Evolutionary conservation across 2,329 filamentous ascomycete species (phyloP), one percentile per base, ranked within the genome.

Genomic region (Colletotrichum australisinense): DNA sequence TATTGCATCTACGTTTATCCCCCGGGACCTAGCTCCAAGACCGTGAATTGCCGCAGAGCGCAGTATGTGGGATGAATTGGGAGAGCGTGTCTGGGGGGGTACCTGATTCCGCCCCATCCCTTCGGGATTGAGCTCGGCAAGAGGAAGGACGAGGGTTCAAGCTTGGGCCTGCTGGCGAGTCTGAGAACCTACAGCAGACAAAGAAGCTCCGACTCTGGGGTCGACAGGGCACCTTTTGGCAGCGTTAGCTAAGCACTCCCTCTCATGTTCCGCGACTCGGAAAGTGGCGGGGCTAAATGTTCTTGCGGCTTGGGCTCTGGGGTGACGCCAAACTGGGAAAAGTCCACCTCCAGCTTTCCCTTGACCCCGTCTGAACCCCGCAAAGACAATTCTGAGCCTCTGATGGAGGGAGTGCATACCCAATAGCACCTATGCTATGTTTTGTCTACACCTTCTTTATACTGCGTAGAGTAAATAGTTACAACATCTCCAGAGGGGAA

Each of bases 271-370:
- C 70, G 70, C 60, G 60, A 66, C 57, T 74, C 72, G 72, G 72
- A 72, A 67, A 74, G 72, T 74, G 72, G 69, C 68, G 72, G 72
- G 72, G 72, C 69, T 74, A 74, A 74, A 74, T 58, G 72, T 74
- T 72, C 72, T 72, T 63, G 67, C 72, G 72, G 62, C 55, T 9
- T 64, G 30, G 28, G 49, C 60, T 52, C 28, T 70, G 70, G 26
- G 59, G 30, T 12, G 22, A 67, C 30, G 42, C 30, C 30, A 42
- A 68, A 63, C 32, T 55, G 65, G 65, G 65, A 58, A 72, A 72
- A 46, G 52, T 30, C 52, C 28, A 38, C 32, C 49, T 64, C 62
- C 32, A 65, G 63, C 22, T 65, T 62, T 12, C 63, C 56, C 42
- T 63, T 57, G 35, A 55, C 60, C 67, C 70, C 59, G 22, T 60